Conservation (phyloP, 148 eudicot species). For the Camellia sinensis region DNA sequence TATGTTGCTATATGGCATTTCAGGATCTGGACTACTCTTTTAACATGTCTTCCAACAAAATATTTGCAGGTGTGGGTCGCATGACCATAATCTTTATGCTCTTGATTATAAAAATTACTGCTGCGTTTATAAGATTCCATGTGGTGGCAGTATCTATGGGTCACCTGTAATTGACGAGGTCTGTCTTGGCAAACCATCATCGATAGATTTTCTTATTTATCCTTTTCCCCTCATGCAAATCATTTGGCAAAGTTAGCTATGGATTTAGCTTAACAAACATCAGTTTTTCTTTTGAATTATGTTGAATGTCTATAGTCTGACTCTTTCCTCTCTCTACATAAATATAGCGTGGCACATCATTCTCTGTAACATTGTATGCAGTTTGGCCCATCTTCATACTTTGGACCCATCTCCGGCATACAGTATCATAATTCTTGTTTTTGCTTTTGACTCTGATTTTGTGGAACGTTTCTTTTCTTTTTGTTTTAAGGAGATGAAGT, state of each 20-base stretch:
- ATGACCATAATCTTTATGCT: conserved; percentile 77
- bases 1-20: not conserved
- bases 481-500: not conserved
- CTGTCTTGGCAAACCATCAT: conserved; percentile 18
- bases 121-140: conserved; percentile 56
- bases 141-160: conserved; percentile 83
- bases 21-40: conserved; percentile 10
- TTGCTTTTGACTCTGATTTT: not conserved
- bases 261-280: not conserved
- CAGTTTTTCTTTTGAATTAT: not conserved
- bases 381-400: not conserved
- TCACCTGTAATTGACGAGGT: conserved; percentile 79
- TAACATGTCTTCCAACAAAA: conserved; percentile 2
- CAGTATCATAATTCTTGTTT: not conserved
- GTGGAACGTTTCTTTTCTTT: not conserved
- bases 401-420: not conserved
- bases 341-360: not conserved
- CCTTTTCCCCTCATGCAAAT: conserved; percentile 6
- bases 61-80: conserved; percentile 78
- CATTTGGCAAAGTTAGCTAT: not conserved
- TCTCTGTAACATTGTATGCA: not conserved
- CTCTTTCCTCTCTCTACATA: not conserved
- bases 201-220: not conserved
- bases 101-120: conserved; percentile 66
- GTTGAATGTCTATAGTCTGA: not conserved